Evolutionary conservation across 2,329 filamentous ascomycete genomes (phyloP), one percentile per base, ranked within the genome.

Genomic region (Onygenales sp.): DNA sequence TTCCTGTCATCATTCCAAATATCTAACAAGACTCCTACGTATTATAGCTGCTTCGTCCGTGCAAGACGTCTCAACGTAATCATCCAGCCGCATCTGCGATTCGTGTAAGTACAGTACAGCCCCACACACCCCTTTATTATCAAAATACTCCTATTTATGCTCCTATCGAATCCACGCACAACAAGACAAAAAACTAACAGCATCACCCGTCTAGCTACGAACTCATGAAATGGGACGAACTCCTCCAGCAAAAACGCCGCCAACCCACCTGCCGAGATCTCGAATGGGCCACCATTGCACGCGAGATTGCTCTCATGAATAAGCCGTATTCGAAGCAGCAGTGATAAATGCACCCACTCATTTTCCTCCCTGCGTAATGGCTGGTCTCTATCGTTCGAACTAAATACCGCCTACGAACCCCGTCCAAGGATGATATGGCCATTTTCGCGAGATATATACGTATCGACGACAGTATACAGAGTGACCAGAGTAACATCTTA

Each of bases 301-400:
- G 90, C 60, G 92, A 97, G 71, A 91, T 98, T 60, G 91, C 93
- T 4, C 77, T 92, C 32, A 94, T 98, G 89, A 98, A 98, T 67
- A 85, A 87, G 63, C 93, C 93, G 13, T 97, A 97, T 71, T 85
- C 56, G 41, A 55, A 54, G 47, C 56, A 58, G 43, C 47, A 51
- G 47, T 49, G 36, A 32, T 33, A n/a, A 36, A 36, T 48, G 3
- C 21, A 27, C 3, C 21, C 21, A 27, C 3, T 5, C 21, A 27
- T 27, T 27, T 27, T 27, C 21, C 21, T 27, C 3, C 5, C 1
- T 27, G 5, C 21, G 5, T 27, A 27, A 27, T 27, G 21, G 21
- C 21, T 27, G 21, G 21, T 13, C 42, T 13, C 42, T 8, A n/a
- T 47, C 17, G 9, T 27, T 7, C 17, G 17, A 41, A 17, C 2